Conservation (phyloP, 225 moss, liverwort and hornwort genomes). For the Lunularia cruciata region DNA sequence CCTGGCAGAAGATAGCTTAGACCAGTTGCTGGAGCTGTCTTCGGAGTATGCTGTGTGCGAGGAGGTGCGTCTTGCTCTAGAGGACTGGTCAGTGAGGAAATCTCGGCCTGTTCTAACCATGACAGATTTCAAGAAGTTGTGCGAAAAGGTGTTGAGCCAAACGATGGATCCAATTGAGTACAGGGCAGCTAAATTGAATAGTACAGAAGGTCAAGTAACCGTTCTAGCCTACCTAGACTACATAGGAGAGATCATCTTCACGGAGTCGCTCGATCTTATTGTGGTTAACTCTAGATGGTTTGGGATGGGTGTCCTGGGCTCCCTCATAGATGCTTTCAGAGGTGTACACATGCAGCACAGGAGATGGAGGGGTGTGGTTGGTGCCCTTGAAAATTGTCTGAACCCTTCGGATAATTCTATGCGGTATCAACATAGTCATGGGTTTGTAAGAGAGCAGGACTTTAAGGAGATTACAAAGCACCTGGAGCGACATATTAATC, state of each 20-base stretch:
- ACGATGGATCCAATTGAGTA: slow-evolving; percentile 23
- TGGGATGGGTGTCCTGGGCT: slow-evolving; percentile 68
- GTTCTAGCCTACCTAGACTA: slow-evolving; percentile 70
- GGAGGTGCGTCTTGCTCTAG: slow-evolving; percentile 1
- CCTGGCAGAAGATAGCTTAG: not conserved
- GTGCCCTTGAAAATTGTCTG: not conserved
- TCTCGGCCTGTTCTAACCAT: slow-evolving; percentile 12
- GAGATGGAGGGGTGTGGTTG: not conserved
- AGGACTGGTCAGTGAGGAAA: not conserved
- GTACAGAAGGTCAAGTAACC: slow-evolving; percentile 55
- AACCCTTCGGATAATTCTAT: slow-evolving; percentile 41
- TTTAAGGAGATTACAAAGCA: slow-evolving; percentile 44
- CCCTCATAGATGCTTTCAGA: slow-evolving; percentile 46
- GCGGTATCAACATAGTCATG: slow-evolving; percentile 40
- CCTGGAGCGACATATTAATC: slow-evolving; percentile 35
- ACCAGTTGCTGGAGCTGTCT: slow-evolving; percentile 7
- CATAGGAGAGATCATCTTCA: slow-evolving; percentile 60
- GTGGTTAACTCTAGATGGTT: slow-evolving; percentile 79
- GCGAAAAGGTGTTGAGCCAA: not conserved
- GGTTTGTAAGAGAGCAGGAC: slow-evolving; percentile 39
- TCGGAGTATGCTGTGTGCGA: slow-evolving; percentile 31
- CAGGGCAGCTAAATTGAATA: slow-evolving; percentile 45
- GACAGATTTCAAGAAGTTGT: slow-evolving; percentile 6
- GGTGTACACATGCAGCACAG: not conserved
- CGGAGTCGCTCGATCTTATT: slow-evolving; percentile 58